Evolutionary conservation across 192 early-diverging fungal genomes (phyloP).

Genomic region (Pilaira anomala): DNA sequence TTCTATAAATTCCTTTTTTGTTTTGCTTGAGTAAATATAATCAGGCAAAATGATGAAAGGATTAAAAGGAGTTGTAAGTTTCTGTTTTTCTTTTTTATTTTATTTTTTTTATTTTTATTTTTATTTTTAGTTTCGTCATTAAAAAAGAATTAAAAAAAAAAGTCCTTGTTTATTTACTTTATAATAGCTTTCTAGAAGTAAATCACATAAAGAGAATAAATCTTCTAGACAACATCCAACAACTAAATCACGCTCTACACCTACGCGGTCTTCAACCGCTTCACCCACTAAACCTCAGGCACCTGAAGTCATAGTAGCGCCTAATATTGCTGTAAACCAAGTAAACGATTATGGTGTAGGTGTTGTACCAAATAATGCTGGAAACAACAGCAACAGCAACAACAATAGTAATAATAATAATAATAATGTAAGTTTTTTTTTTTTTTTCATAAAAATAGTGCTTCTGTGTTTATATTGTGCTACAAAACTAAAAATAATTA

Average conservation of each 20-base stretch:
- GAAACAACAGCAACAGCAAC: background rate
- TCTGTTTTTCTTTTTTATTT: background rate
- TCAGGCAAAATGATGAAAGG: conserved; percentile 32
- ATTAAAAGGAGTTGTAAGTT: conserved; percentile 30
- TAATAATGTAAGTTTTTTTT: too few species aligned
- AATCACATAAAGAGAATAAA: conserved; percentile 13
- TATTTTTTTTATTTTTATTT: too few species aligned
- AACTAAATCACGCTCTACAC: background rate
- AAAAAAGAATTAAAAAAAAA: background rate
- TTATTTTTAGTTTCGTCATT: too few species aligned
- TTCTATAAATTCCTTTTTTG: background rate
- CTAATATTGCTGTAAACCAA: background rate
- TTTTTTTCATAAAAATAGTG: too few species aligned
- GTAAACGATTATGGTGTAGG: background rate
- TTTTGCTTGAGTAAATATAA: background rate
- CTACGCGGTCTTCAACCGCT: background rate
- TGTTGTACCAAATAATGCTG: background rate
- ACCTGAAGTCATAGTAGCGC: background rate
- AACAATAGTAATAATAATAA: too few species aligned
- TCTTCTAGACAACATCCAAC: background rate
- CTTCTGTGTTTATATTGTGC: background rate
- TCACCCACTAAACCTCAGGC: background rate
- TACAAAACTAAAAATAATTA: background rate
- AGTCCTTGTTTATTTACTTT: background rate
- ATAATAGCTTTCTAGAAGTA: conserved; percentile 20